A percentile compares a stretch with the other conserved stretches of the same genome.
Conservation (phyloP, 2,329 filamentous ascomycete species). For the Scedosporium apiospermum region DNA sequence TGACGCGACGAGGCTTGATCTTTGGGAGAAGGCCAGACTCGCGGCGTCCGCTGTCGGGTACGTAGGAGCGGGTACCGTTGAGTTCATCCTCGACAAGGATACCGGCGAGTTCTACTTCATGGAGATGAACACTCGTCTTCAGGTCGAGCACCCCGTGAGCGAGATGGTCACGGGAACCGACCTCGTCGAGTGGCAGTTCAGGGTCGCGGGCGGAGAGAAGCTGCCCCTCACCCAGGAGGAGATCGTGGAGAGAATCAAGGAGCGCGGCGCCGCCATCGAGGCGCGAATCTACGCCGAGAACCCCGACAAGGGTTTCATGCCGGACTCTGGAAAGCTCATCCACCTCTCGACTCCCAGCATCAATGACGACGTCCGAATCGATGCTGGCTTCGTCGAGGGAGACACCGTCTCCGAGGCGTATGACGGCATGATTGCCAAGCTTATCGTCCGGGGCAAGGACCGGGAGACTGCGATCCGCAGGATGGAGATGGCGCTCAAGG, state of each 20-base stretch:
- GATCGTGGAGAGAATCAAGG: slow-evolving; percentile 66
- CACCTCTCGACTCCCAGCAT: slow-evolving; percentile 68
- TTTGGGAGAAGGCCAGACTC: slow-evolving; percentile 58
- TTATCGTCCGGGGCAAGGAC: slow-evolving; percentile 78
- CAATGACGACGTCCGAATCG: slow-evolving; percentile 71
- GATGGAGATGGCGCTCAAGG: slow-evolving; percentile 67
- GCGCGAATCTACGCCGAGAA: slow-evolving; percentile 96
- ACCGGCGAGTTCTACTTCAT: slow-evolving; percentile 74
- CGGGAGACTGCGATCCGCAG: slow-evolving; percentile 76
- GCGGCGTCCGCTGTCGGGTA: slow-evolving; percentile 71
- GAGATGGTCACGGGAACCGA: slow-evolving; percentile 60
- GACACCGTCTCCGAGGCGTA: slow-evolving; percentile 92
- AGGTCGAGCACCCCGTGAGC: slow-evolving; percentile 93
- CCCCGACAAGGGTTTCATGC: slow-evolving; percentile 83
- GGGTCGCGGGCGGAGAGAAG: slow-evolving; percentile 52
- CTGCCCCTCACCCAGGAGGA: slow-evolving; percentile 46
- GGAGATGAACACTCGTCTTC: slow-evolving; percentile 79
- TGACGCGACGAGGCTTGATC: slow-evolving; percentile 45
- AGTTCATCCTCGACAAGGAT: slow-evolving; percentile 82
- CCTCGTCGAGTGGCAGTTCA: slow-evolving; percentile 93
- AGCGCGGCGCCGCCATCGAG: slow-evolving; percentile 81
- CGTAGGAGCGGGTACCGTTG: slow-evolving; percentile 80
- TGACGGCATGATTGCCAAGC: slow-evolving; percentile 97
- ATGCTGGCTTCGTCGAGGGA: slow-evolving; percentile 84
- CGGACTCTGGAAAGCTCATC: slow-evolving; percentile 80